These are phyloP conservation scores for Boeremia exigua DNA, from an alignment of 2,329 filamentous ascomycete genomes.

Conservation along the genomic window DNA sequence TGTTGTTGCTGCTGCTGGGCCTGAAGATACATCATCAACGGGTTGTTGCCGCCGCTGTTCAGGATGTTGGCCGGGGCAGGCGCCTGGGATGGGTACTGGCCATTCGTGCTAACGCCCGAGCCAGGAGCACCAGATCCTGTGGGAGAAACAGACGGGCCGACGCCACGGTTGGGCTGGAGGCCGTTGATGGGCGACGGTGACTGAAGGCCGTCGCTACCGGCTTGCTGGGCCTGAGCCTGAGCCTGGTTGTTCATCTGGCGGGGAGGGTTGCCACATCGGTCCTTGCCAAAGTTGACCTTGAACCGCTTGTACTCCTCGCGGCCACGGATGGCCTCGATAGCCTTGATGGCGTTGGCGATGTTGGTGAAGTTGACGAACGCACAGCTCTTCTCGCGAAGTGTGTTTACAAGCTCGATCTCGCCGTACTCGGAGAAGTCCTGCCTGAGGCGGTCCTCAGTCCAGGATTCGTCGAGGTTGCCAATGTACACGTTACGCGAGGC, in stretches of 20 bases:
- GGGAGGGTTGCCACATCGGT: constrained; percentile 94
- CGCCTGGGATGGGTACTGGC: constrained; percentile 65
- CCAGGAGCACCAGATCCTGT: constrained; percentile 64
- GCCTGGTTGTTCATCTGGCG: constrained; percentile 75
- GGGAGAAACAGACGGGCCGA: constrained; percentile 65
- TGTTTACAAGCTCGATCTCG: constrained; percentile 97
- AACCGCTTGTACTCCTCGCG: constrained; percentile 97
- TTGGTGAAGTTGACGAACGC: constrained; percentile 99
- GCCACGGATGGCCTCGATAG: constrained; percentile 92
- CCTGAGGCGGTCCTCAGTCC: constrained; percentile 93
- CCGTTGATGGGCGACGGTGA: constrained; percentile 65
- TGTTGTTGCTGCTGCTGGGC: constrained; percentile 61
- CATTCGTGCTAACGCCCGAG: constrained; percentile 60
- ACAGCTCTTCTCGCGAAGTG: constrained; percentile 96
- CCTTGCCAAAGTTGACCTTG: constrained; percentile 99
- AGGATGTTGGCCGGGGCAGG: constrained; percentile 75
- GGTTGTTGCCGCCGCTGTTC: constrained; percentile 81
- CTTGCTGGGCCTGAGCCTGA: constrained; percentile 70
- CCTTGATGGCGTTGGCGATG: constrained; percentile 99
- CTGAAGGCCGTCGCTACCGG: constrained; percentile 64
- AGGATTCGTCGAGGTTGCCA: constrained; percentile 95
- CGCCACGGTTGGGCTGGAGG: constrained; percentile 60
- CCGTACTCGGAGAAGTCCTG: constrained; percentile 98
- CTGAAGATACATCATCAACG: constrained; percentile 90
- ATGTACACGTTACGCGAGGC: constrained; percentile 99